Evolutionary conservation across 495 filamentous ascomycete species (phyloP).

Genomic region (Aspergillus egyptiacus): DNA sequence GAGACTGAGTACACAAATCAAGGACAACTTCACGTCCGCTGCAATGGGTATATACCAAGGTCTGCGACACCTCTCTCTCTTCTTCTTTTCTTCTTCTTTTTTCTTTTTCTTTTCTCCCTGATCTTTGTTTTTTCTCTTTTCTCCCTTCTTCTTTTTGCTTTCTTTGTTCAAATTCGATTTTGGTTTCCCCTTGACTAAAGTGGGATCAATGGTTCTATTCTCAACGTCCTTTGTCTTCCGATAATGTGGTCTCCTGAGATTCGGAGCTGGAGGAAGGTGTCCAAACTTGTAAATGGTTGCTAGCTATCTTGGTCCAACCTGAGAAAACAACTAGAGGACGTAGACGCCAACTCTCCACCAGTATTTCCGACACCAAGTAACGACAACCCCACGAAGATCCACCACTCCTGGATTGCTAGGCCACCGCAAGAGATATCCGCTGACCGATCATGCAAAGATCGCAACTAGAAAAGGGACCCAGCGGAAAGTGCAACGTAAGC

Average conservation of each 20-base stretch:
- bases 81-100: conserved; percentile 13
- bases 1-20: conserved; percentile 1
- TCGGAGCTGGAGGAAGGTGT: conserved; percentile 40
- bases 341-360: conserved; percentile 23
- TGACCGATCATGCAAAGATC: conserved; percentile 21
- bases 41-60: too few relatives aligned
- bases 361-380: conserved; percentile 14
- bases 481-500: conserved; percentile 4
- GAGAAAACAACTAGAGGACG: conserved; percentile 35
- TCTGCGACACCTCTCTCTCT: conserved; percentile 11
- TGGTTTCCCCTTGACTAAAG: conserved; percentile 12
- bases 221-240: conserved; percentile 28
- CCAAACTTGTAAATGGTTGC: conserved; percentile 49
- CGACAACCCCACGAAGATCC: conserved; percentile 22
- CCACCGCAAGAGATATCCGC: conserved; percentile 22
- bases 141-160: conserved; percentile 15
- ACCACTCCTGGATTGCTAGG: conserved; percentile 13
- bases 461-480: conserved; percentile 15
- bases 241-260: conserved; percentile 26
- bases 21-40: conserved; percentile 6
- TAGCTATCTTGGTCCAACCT: conserved; percentile 45
- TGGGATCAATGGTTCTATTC: conserved; percentile 26
- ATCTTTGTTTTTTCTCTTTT: conserved; percentile 16
- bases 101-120: conserved; percentile 15
- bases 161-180: conserved; percentile 1